Conservation (phyloP, 495 filamentous ascomycete genomes). For the Penicillium macrosclerotiorum region DNA sequence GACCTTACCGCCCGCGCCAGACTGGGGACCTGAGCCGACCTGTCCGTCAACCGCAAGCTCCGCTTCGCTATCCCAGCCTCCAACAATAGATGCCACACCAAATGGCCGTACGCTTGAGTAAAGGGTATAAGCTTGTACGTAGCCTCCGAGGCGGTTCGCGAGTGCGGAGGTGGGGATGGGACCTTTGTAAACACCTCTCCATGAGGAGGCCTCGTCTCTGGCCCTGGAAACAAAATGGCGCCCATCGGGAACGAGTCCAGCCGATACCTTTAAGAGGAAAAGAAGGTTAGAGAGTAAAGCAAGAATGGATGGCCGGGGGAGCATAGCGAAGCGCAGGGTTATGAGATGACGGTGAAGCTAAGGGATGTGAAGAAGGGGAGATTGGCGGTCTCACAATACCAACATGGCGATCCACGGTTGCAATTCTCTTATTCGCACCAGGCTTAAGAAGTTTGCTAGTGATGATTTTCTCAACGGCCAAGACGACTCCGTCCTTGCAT, state of each 20-base stretch:
- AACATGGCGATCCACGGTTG: constrained; percentile 88
- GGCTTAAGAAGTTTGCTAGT: constrained; percentile 91
- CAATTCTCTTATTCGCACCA: constrained; percentile 92
- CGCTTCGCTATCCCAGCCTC: constrained; percentile 84
- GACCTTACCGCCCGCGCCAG: constrained; percentile 77
- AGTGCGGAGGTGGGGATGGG: constrained; percentile 86
- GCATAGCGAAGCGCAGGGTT: no score
- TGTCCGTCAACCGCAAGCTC: constrained; percentile 80
- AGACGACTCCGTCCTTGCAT: constrained; percentile 94
- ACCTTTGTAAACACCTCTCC: constrained; percentile 85
- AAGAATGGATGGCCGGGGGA: no score
- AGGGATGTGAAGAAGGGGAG: neutral
- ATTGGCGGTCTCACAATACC: constrained; percentile 68
- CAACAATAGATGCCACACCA: constrained; percentile 91
- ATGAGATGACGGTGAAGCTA: no score
- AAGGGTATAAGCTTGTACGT: constrained; percentile 94
- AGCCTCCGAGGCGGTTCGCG: constrained; percentile 86
- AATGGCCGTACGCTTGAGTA: constrained; percentile 96
- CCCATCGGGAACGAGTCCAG: constrained; percentile 90
- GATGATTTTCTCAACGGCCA: constrained; percentile 95
- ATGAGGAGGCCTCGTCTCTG: constrained; percentile 84
- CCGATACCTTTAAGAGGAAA: constrained; percentile 64
- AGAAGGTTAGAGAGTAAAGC: constrained; percentile 1
- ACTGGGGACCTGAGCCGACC: constrained; percentile 74
- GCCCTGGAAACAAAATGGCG: constrained; percentile 93